Percentiles rank a stretch among this genome's conserved stretches.
Evolutionary conservation across 2,329 filamentous ascomycete species (phyloP).

Genomic region (Clarireedia monteithiana): DNA sequence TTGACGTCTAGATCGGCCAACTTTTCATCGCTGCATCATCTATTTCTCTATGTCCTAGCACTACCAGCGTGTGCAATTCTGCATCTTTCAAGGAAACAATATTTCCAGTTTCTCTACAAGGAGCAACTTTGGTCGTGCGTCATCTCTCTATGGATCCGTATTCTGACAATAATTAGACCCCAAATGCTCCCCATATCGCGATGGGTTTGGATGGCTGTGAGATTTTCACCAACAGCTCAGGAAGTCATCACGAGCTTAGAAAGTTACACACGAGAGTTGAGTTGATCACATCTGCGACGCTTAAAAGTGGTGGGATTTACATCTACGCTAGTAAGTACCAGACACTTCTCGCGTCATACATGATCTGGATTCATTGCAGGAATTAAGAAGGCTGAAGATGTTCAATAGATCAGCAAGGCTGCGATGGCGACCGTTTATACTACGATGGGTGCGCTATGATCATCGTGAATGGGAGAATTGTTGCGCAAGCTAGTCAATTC

Average conservation of each 20-base stretch:
- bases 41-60: too few species aligned
- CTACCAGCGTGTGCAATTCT: too few species aligned
- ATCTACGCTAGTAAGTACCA: slow-evolving; percentile 41
- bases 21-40: too few species aligned
- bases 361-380: too few species aligned
- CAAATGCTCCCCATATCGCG: slow-evolving; percentile 37
- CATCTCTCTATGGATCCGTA: too few species aligned
- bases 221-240: slow-evolving; percentile 63
- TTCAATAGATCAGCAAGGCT: slow-evolving; percentile 42
- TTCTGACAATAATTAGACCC: slow-evolving; percentile 27
- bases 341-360: too few species aligned
- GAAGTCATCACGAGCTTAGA: slow-evolving; percentile 58
- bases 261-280: slow-evolving; percentile 58
- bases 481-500: slow-evolving; percentile 47
- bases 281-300: slow-evolving; percentile 59
- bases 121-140: too few species aligned
- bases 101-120: too few species aligned
- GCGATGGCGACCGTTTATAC: slow-evolving; percentile 49
- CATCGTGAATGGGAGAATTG: slow-evolving; percentile 49
- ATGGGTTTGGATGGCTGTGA: slow-evolving; percentile 65
- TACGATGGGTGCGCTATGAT: slow-evolving; percentile 53
- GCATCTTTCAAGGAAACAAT: too few species aligned
- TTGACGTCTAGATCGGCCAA: too few species aligned
- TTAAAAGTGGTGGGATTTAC: slow-evolving; percentile 53
- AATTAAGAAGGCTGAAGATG: too few species aligned